Evolutionary conservation across 352 stramenopile genomes (phyloP).

Genomic region (Globisporangium apiculatum): DNA sequence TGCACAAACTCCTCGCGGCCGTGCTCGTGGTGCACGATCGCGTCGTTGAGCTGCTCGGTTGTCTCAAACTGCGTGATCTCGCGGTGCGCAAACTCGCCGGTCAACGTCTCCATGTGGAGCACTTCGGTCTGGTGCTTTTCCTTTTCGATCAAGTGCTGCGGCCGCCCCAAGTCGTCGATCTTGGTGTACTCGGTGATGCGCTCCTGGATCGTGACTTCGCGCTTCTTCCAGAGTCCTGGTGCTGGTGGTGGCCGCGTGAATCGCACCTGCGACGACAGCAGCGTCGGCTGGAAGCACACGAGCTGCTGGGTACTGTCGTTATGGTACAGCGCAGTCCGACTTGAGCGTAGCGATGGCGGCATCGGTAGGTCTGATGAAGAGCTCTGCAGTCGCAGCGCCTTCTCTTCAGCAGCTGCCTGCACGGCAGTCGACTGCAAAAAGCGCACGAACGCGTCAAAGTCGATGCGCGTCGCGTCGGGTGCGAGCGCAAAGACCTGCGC

Average conservation of each 20-base stretch:
- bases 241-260: constrained; percentile 35
- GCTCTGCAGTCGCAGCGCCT: constrained; percentile 13
- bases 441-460: constrained; percentile 53
- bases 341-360: constrained; percentile 14
- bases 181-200: constrained; percentile 86
- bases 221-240: constrained; percentile 81
- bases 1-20: constrained; percentile 80
- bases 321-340: not conserved
- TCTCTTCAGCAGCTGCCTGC: constrained; percentile 39
- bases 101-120: constrained; percentile 78
- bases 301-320: constrained; percentile 17
- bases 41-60: constrained; percentile 76
- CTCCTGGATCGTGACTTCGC: constrained; percentile 83
- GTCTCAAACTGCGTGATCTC: constrained; percentile 85
- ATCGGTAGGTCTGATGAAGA: constrained; percentile 11
- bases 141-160: constrained; percentile 75
- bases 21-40: constrained; percentile 74
- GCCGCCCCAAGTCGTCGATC: constrained; percentile 71
- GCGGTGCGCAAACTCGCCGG: constrained; percentile 73
- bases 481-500: constrained; percentile 43
- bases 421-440: constrained; percentile 59
- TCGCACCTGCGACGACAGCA: constrained; percentile 28
- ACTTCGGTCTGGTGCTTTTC: constrained; percentile 82
- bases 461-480: constrained; percentile 23
- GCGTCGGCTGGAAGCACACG: constrained; percentile 36